Evolutionary conservation across 306 rosid species (phyloP).

Genomic region (Inga leiocalycina): DNA sequence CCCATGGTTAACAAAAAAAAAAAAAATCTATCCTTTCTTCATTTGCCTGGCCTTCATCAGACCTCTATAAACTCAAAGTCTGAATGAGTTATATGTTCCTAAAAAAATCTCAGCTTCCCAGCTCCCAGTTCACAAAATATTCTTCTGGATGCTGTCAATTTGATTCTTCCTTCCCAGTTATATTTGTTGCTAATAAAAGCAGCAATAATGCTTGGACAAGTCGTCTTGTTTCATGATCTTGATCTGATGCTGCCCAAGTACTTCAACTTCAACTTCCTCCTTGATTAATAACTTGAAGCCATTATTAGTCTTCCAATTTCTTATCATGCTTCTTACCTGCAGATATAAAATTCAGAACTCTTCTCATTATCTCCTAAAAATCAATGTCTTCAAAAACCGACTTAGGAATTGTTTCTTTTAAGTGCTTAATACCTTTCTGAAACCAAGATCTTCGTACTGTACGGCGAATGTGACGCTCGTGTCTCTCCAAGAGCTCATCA

Average conservation of each 20-base stretch:
- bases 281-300: neutral
- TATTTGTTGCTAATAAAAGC: conserved; percentile 30
- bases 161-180: conserved; percentile 6
- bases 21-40: neutral
- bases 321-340: conserved; percentile 69
- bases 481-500: conserved; percentile 90
- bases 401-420: neutral
- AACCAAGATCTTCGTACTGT: conserved; percentile 86
- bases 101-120: conserved; percentile 27
- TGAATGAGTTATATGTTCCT: conserved; percentile 18
- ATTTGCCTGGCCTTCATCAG: conserved; percentile 15
- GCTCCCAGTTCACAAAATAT: conserved; percentile 32
- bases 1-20: conserved; percentile 7
- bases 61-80: conserved; percentile 12
- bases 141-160: conserved; percentile 18
- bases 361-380: neutral
- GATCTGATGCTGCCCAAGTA: conserved; percentile 9
- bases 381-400: neutral
- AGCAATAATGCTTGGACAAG: conserved; percentile 27
- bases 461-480: conserved; percentile 83
- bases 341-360: conserved; percentile 16
- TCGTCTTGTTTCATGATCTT: conserved; percentile 20
- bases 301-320: conserved; percentile 27
- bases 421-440: conserved; percentile 65
- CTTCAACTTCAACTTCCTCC: conserved; percentile 20